Conservation (phyloP, 2,329 filamentous ascomycete genomes). For the Stachybotrys elegans region DNA sequence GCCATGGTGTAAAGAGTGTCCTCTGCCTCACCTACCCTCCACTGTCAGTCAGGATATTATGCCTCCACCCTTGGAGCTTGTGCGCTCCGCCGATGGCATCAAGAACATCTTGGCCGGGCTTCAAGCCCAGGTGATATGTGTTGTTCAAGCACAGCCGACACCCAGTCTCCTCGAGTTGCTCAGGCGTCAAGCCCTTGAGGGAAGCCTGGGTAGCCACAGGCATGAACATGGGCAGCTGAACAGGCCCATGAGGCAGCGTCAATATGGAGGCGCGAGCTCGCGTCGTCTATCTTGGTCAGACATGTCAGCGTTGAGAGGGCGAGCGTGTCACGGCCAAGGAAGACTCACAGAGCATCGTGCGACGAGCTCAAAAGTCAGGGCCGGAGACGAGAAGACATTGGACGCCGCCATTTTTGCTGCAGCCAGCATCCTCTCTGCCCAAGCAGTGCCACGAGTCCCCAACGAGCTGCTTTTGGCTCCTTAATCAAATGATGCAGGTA, state of each 20-base stretch:
- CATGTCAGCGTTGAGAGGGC: slow-evolving; percentile 12
- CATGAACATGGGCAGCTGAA: slow-evolving; percentile 94
- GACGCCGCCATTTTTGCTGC: slow-evolving; percentile 40
- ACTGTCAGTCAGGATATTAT: slow-evolving; percentile 87
- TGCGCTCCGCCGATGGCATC: slow-evolving; percentile 89
- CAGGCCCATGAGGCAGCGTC: slow-evolving; percentile 84
- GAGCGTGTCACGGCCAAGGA: slow-evolving; percentile 4
- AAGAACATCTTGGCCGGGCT: slow-evolving; percentile 85
- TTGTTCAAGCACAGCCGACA: slow-evolving; percentile 95
- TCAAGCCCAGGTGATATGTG: slow-evolving; percentile 93
- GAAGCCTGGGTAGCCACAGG: slow-evolving; percentile 96
- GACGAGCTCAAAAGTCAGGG: slow-evolving; percentile 73
- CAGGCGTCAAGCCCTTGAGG: slow-evolving; percentile 87
- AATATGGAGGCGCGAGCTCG: slow-evolving; percentile 87
- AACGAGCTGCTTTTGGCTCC: no score
- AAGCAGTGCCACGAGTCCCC: no score
- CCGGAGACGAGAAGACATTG: slow-evolving; percentile 52
- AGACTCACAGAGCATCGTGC: slow-evolving; percentile 72
- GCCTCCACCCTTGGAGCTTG: slow-evolving; percentile 88
- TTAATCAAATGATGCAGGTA: no score
- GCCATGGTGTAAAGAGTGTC: not conserved
- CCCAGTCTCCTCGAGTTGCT: slow-evolving; percentile 83
- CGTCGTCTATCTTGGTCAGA: slow-evolving; percentile 61
- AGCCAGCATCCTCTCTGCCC: slow-evolving; percentile 20
- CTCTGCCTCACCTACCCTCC: slow-evolving; percentile 50